These are phyloP conservation scores for Chalciporus pseudorubinellus DNA, from an alignment of 768 basidiomycete genomes.

Conservation along the genomic window DNA sequence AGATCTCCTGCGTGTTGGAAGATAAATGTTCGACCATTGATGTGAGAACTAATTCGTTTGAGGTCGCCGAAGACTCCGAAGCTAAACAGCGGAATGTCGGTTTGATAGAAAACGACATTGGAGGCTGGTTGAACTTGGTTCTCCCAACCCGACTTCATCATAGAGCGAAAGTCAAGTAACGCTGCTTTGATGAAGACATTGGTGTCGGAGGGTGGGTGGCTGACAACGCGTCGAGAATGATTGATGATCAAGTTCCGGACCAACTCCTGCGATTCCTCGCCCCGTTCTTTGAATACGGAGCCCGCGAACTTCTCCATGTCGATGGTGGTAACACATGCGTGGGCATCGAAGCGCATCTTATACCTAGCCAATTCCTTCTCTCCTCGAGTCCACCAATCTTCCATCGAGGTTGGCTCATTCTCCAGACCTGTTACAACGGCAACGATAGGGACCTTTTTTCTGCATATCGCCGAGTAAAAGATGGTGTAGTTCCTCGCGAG, in stretches of 20 bases:
- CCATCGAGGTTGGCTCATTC: slow-evolving; percentile 32
- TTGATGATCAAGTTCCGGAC: slow-evolving; percentile 22
- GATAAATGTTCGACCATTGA: slow-evolving; percentile 23
- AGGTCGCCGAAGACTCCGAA: slow-evolving; percentile 16
- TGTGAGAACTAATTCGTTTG: slow-evolving; percentile 16
- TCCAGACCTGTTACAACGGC: slow-evolving; percentile 34
- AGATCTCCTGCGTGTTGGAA: slow-evolving; percentile 20
- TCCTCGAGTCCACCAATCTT: slow-evolving; percentile 40
- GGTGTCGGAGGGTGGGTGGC: slow-evolving; percentile 17
- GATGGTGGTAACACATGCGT: slow-evolving; percentile 44
- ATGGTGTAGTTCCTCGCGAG: slow-evolving; percentile 30
- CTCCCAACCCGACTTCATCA: slow-evolving; percentile 27
- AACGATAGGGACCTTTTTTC: slow-evolving; percentile 32
- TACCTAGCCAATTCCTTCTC: slow-evolving; percentile 28
- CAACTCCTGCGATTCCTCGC: slow-evolving; percentile 18
- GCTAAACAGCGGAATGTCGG: slow-evolving; percentile 13
- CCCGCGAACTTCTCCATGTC: slow-evolving; percentile 11
- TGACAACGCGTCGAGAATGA: slow-evolving; percentile 14
- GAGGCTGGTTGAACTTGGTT: slow-evolving; percentile 11
- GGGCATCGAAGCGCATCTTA: slow-evolving; percentile 37
- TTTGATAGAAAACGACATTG: slow-evolving; percentile 19
- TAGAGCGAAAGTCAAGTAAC: slow-evolving; percentile 25
- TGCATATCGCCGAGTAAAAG: slow-evolving; percentile 31
- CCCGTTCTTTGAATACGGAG: slow-evolving; percentile 18
- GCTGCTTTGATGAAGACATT: slow-evolving; percentile 27